These are phyloP conservation scores for Hypoxylon sp. DNA, from an alignment of 2,329 filamentous ascomycete species.

Conservation along the genomic window DNA sequence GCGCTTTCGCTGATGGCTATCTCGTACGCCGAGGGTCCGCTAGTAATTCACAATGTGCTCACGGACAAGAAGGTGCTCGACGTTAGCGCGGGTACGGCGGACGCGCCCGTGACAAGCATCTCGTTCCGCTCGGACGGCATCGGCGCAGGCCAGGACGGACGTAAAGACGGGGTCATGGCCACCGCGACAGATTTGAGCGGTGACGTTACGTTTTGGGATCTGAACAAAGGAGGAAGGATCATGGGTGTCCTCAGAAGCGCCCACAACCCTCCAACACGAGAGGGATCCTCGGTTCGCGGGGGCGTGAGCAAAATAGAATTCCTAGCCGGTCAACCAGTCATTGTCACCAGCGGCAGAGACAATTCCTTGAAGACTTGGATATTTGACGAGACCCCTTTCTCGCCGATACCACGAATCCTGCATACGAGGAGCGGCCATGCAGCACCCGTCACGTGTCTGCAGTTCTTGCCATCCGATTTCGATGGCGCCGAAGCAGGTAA, in stretches of 20 bases:
- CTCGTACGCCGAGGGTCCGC: slow-evolving; percentile 79
- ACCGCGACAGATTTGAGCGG: slow-evolving; percentile 81
- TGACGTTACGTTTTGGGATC: slow-evolving; percentile 95
- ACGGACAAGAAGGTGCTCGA: slow-evolving; percentile 76
- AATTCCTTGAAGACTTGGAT: slow-evolving; percentile 97
- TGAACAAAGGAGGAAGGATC: slow-evolving; percentile 86
- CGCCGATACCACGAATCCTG: slow-evolving; percentile 81
- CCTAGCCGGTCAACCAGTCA: slow-evolving; percentile 83
- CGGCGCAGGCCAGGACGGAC: slow-evolving; percentile 87
- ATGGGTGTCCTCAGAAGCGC: slow-evolving; percentile 87
- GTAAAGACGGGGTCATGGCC: slow-evolving; percentile 89
- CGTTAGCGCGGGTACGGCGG: slow-evolving; percentile 70
- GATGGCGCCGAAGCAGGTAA: slow-evolving; percentile 88
- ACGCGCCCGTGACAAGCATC: slow-evolving; percentile 78
- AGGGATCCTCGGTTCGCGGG: slow-evolving; percentile 66
- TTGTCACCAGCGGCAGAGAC: slow-evolving; percentile 89
- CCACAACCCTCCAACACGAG: slow-evolving; percentile 75
- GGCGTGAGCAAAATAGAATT: slow-evolving; percentile 92
- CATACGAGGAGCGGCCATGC: slow-evolving; percentile 90
- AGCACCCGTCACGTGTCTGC: slow-evolving; percentile 80
- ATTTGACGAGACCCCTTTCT: slow-evolving; percentile 91
- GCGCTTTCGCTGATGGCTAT: slow-evolving; percentile 87
- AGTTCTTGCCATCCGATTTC: slow-evolving; percentile 86
- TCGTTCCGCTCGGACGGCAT: slow-evolving; percentile 89
- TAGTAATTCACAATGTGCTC: slow-evolving; percentile 83